Conservation (phyloP, 2,329 filamentous ascomycete genomes). For the Fusarium tanahbumbuense region DNA sequence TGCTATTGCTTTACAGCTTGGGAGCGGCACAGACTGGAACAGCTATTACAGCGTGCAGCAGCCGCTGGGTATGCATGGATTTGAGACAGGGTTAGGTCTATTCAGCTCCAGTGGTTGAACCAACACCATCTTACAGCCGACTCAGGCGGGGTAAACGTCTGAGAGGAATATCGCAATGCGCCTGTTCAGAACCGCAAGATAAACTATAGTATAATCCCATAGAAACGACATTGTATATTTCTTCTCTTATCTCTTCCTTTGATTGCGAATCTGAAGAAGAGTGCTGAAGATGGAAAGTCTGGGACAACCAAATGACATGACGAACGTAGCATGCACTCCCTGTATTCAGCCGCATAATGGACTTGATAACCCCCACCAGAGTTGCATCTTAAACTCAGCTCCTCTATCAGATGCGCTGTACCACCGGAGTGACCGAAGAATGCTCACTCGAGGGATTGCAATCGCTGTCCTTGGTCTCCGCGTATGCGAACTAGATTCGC, state of each 20-base stretch:
- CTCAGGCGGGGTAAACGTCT: background rate
- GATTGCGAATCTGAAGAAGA: background rate
- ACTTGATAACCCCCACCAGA: background rate
- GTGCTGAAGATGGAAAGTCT: background rate
- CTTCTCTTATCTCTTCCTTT: background rate
- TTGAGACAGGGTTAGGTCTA: background rate
- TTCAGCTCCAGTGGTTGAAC: background rate
- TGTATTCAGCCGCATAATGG: background rate
- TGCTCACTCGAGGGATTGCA: background rate
- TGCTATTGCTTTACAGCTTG: background rate
- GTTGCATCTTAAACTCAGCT: constrained; percentile 7
- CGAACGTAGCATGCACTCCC: background rate
- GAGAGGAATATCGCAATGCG: background rate
- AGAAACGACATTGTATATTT: too few species aligned
- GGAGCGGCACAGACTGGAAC: background rate
- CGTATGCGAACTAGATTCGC: background rate
- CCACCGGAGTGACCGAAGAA: constrained; percentile 8
- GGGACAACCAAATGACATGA: background rate
- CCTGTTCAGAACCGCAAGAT: background rate
- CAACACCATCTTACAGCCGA: background rate
- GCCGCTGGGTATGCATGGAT: background rate
- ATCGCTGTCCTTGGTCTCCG: background rate
- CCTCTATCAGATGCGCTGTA: too few species aligned
- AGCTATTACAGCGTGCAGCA: background rate
- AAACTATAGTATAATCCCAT: background rate